phyloP scores from a whole-genome alignment of 371 early-diverging fungal genomes.

The Mucor velutinosus region DNA sequence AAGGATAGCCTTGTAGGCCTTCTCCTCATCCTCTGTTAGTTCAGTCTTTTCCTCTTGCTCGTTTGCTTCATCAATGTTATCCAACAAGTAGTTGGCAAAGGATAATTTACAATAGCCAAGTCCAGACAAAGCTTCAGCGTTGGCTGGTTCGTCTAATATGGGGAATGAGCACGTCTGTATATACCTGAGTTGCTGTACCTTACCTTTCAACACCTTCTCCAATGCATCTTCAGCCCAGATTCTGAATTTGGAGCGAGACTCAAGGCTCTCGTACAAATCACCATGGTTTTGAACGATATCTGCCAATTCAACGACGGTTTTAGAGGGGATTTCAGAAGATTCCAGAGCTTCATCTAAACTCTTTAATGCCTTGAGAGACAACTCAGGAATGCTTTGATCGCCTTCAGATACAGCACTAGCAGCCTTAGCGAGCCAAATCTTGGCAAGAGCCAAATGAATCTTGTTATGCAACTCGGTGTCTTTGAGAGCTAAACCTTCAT shows the following conservation, averaged over 20 bases:
- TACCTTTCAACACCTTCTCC: slow-evolving; percentile 28
- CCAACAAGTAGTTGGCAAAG: slow-evolving; percentile 43
- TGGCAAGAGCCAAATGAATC: slow-evolving; percentile 37
- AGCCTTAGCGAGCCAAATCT: slow-evolving; percentile 46
- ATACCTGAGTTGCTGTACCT: not conserved
- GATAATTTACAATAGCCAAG: slow-evolving; percentile 42
- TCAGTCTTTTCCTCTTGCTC: slow-evolving; percentile 33
- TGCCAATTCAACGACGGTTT: slow-evolving; percentile 32
- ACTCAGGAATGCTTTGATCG: slow-evolving; percentile 26
- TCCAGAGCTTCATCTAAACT: slow-evolving; percentile 19
- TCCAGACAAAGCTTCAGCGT: slow-evolving; percentile 35
- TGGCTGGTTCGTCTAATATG: slow-evolving; percentile 31
- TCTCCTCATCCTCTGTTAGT: slow-evolving; percentile 33
- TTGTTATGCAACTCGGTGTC: slow-evolving; percentile 24
- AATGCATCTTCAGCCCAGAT: slow-evolving; percentile 39
- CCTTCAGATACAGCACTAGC: slow-evolving; percentile 25
- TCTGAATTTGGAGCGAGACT: slow-evolving; percentile 29
- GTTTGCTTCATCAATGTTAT: slow-evolving; percentile 30
- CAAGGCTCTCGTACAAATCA: slow-evolving; percentile 26
- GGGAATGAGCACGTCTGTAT: not conserved
- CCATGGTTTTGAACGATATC: slow-evolving; percentile 38
- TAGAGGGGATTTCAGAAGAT: slow-evolving; percentile 1
- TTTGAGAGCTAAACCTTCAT: slow-evolving; percentile 9
- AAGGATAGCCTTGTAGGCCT: slow-evolving; percentile 38
- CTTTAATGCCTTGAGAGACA: slow-evolving; percentile 27